Conservation (phyloP, 352 stramenopile species). For the Phytopythium delawarense region DNA sequence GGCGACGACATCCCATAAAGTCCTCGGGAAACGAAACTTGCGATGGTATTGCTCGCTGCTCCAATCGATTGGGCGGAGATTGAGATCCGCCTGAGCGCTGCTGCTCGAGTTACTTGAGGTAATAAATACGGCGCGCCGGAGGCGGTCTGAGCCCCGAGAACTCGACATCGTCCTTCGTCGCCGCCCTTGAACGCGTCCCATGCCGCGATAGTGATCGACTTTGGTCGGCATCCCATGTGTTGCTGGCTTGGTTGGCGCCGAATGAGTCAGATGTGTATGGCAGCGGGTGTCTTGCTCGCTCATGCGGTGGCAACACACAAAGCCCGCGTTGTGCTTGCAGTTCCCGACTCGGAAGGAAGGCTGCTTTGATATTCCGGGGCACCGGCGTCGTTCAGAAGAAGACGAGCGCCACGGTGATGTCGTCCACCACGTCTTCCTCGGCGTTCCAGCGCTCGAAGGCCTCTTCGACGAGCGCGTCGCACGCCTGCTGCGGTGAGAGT, state of each 20-base stretch:
- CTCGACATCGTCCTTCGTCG: background rate
- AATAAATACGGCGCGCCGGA: background rate
- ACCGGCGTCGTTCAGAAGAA: constrained; percentile 39
- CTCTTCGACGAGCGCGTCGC: constrained; percentile 62
- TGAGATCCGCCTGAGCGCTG: background rate
- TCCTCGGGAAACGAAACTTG: background rate
- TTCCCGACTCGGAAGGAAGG: no score
- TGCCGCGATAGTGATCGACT: background rate
- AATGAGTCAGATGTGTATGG: no score
- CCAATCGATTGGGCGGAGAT: background rate
- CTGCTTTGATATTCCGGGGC: background rate
- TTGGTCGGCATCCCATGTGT: no score
- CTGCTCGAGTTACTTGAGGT: background rate
- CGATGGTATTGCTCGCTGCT: background rate
- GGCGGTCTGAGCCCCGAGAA: background rate
- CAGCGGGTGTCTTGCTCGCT: no score
- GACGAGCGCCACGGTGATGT: constrained; percentile 69
- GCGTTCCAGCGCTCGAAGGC: constrained; percentile 69
- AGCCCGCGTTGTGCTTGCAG: no score
- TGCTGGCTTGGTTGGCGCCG: no score
- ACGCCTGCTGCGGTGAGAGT: constrained; percentile 63
- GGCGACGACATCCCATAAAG: background rate
- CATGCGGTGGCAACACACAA: no score
- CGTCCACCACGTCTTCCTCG: constrained; percentile 80
- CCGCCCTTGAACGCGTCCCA: background rate